These are phyloP conservation scores for Candida oleophila DNA, from an alignment of 805 yeast genomes.

Conservation along the genomic window DNA sequence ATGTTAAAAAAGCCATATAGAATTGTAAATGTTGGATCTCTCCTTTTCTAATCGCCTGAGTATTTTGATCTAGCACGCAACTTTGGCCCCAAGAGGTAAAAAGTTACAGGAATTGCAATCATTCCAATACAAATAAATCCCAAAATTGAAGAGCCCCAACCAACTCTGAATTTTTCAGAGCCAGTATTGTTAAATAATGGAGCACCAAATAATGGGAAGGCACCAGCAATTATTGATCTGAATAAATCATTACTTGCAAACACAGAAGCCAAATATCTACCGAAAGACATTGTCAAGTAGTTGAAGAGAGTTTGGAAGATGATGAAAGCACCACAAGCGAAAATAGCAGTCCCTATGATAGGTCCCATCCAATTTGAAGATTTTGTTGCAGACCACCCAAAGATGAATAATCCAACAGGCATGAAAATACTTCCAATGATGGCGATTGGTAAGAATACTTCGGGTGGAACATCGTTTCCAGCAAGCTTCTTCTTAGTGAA, in stretches of 20 bases:
- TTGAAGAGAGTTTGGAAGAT: constrained; percentile 53
- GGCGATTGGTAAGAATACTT: constrained; percentile 41
- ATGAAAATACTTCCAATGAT: constrained; percentile 40
- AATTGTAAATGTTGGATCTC: no score
- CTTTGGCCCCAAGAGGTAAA: no score
- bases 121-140: constrained; percentile 46
- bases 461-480: constrained; percentile 34
- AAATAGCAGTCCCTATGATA: constrained; percentile 41
- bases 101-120: no score
- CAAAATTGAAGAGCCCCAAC: constrained; percentile 52
- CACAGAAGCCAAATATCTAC: constrained; percentile 53
- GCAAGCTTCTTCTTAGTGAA: constrained; percentile 21
- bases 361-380: constrained; percentile 51
- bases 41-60: no score
- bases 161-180: constrained; percentile 52
- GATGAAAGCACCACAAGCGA: constrained; percentile 38
- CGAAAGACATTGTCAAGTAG: constrained; percentile 50
- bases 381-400: constrained; percentile 49
- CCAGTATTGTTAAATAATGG: constrained; percentile 56
- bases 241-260: constrained; percentile 56
- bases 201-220: constrained; percentile 63
- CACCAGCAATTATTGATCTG: constrained; percentile 53
- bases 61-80: no score
- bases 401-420: constrained; percentile 45
- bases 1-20: no score